phyloP scores from a whole-genome alignment of 768 basidiomycete species.

The Russula ochroleuca region DNA sequence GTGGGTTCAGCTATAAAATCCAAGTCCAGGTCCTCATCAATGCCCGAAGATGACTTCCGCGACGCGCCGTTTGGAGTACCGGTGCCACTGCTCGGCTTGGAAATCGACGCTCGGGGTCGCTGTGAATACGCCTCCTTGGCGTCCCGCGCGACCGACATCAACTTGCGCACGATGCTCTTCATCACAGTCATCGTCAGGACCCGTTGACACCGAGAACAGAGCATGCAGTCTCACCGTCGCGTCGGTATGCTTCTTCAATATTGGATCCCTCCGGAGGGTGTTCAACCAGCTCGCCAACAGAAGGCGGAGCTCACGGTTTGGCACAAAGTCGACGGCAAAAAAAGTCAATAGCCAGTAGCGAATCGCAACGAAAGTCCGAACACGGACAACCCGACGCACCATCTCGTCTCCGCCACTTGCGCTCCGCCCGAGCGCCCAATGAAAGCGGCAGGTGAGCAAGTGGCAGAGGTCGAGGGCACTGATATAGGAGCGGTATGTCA shows the following conservation, averaged over 20 bases:
- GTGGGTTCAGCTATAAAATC: slow-evolving; percentile 62
- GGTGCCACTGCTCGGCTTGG: slow-evolving; percentile 32
- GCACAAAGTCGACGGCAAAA: slow-evolving; percentile 83
- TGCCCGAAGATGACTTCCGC: slow-evolving; percentile 41
- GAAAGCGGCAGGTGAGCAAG: slow-evolving; percentile 80
- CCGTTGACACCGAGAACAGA: slow-evolving; percentile 9
- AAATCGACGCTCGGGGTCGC: slow-evolving; percentile 33
- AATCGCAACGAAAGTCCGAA: slow-evolving; percentile 85
- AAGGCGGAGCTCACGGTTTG: slow-evolving; percentile 69
- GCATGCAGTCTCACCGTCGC: slow-evolving; percentile 54
- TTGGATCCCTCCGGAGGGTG: slow-evolving; percentile 64
- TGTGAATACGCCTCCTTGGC: slow-evolving; percentile 60
- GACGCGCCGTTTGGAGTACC: slow-evolving; percentile 12
- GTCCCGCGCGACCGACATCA: slow-evolving; percentile 80
- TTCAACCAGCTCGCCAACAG: slow-evolving; percentile 80
- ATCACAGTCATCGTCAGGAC: slow-evolving; percentile 17
- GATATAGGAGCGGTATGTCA: slow-evolving; percentile 87
- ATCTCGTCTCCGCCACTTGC: slow-evolving; percentile 58
- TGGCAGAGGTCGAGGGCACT: slow-evolving; percentile 74
- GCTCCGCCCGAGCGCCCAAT: slow-evolving; percentile 70
- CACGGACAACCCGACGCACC: slow-evolving; percentile 72
- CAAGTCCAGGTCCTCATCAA: slow-evolving; percentile 70
- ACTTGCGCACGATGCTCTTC: slow-evolving; percentile 73
- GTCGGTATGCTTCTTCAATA: slow-evolving; percentile 59
- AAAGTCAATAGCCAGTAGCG: slow-evolving; percentile 90